Evolutionary conservation across 257 asterid genomes (phyloP), one percentile per base, ranked within the genome.

Genomic region (Vinca minor): DNA sequence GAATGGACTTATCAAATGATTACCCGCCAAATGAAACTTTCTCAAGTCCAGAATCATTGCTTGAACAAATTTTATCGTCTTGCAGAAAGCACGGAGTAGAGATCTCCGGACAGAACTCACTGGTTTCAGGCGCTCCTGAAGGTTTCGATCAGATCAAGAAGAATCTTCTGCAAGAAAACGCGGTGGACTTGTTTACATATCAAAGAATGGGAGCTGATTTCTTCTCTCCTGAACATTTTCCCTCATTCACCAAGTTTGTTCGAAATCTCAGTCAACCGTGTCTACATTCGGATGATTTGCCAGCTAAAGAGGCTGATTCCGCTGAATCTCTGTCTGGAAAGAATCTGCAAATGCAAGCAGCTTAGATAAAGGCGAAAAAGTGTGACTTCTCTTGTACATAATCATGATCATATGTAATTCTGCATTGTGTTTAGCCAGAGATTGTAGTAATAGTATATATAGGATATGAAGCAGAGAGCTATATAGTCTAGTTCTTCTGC

Each of bases 191-290:
- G 78, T 91, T 91, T 56, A 83, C 76, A 5, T 88, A 88, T 71
- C 96, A 88, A 42, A 82, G 98, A 62, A 91, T 91, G 95, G 98
- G 98, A 21, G 96, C 88, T 35, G 58, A 85, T 44, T 91, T 91
- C 92, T 91, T 91, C 67, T 88, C 95, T 5, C 98, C 96, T 0
- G 78, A 78, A 35, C 91, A 88, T 73, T 91, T 91, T 25, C 82
- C 84, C 15, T 58, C 59, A 8, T 91, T 91, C 73, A 63, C 87
- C 4, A 73, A 69, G 42, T 81, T 88, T 17, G 80, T 81, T 0
- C 76, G 93, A 14, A 74, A 75, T 49, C 60, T 91, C 8, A 77
- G 71, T 29, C 79, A 78, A 54, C 79, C 82, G 0, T 62, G 61
- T 56, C 63, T 18, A 20, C 71, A 73, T 47, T 28, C 64, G 0